Percentiles rank a stretch among this genome's conserved stretches.
Evolutionary conservation across 371 early-diverging fungal species (phyloP).

Genomic region (Blakeslea trispora): DNA sequence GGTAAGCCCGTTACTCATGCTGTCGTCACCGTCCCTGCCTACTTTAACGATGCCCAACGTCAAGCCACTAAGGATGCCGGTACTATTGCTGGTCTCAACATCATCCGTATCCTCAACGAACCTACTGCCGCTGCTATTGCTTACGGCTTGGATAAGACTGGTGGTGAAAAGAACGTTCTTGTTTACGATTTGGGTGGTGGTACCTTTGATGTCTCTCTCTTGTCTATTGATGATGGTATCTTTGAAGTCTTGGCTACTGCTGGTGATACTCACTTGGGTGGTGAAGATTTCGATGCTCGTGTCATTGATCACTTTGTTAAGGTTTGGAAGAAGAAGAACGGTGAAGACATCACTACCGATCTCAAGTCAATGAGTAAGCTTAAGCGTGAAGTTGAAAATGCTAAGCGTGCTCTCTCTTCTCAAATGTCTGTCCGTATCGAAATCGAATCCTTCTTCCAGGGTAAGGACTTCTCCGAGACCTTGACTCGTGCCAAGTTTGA

Average conservation of each 20-base stretch:
- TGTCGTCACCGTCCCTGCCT: constrained; percentile 93
- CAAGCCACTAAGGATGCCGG: constrained; percentile 86
- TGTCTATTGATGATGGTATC: constrained; percentile 86
- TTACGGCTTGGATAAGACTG: constrained; percentile 80
- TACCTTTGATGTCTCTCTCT: constrained; percentile 92
- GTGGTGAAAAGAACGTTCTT: constrained; percentile 72
- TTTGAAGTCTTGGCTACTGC: constrained; percentile 86
- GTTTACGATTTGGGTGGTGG: constrained; percentile 97
- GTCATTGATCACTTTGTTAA: constrained; percentile 81
- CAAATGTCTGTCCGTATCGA: constrained; percentile 79
- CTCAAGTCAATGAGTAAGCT: constrained; percentile 82
- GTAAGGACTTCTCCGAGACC: constrained; percentile 97
- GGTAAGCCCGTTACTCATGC: constrained; percentile 82
- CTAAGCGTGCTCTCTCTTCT: constrained; percentile 89
- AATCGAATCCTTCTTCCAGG: constrained; percentile 93
- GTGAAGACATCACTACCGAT: constrained; percentile 72
- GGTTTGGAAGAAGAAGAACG: constrained; percentile 76
- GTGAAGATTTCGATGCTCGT: constrained; percentile 94
- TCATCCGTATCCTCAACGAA: constrained; percentile 88
- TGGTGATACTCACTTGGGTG: constrained; percentile 95
- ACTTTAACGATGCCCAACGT: constrained; percentile 87
- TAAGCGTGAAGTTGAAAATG: constrained; percentile 88
- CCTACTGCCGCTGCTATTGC: constrained; percentile 97
- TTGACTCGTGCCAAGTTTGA: constrained; percentile 97
- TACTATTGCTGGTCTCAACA: constrained; percentile 76